Evolutionary conservation across 768 basidiomycete genomes (phyloP), one percentile per base, ranked within the genome.

Genomic region (Russula brevipes): DNA sequence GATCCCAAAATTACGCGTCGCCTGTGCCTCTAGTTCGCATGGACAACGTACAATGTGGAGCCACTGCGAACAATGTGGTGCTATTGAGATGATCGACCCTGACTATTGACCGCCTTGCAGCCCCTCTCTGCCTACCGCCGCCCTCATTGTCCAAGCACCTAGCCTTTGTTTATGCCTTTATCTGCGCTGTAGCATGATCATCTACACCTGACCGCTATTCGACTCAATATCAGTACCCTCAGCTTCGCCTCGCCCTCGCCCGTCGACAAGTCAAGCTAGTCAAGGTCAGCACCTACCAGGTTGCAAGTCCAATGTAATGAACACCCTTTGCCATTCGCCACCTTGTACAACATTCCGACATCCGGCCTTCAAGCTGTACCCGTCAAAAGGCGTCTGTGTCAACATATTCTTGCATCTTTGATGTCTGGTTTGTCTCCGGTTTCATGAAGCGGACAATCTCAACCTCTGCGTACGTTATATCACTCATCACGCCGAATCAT

Each of bases 61-160:
- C 70, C 86, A 88, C 72, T 92, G 90, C 74, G 89, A 91, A 80
- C 81, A 90, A 77, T 92, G 90, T 73, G 90, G 90, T 74, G 87
- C 90, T 61, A 91, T 92, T 73, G 89, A 89, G 66, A 91, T 91
- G 86, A 87, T 92, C 75, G 87, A 91, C 71, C 80, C 80, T 75
- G 86, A 88, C 74, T 87, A 76, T 69, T 50, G 50, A 63, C 19
- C 51, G 38, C 41, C 42, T 42, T 24, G 33, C 36, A 55, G 45
- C 54, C 36, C 52, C 45, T 31, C 54, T 56, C 38, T 60, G 57
- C 44, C 16, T 55, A 19, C 41, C 17, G 11, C 54, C 65, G 36
- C 60, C 30, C 44, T 42, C 54, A 50, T 38, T 35, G 17, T 59
- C 45, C 63, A 51, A 24, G 57, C 57, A 47, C 33, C 64, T 65